phyloP scores from a whole-genome alignment of 345 rosid species.

The Erucastrum elatum region DNA sequence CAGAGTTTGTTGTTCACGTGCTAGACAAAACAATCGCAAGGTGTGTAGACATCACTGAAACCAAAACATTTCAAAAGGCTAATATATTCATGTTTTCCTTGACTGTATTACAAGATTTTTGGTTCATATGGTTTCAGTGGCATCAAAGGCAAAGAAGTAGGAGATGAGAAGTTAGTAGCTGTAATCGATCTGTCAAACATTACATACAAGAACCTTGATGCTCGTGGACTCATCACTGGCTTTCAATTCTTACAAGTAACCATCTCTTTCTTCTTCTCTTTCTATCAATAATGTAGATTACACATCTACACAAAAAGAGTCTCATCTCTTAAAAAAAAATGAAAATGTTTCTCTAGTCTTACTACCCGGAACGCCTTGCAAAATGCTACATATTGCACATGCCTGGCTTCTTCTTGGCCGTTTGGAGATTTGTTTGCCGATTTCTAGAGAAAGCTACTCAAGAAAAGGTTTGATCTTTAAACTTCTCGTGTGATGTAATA shows the following conservation, averaged over 20 bases:
- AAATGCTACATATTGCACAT: conserved; percentile 67
- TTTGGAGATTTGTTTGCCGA: conserved; percentile 76
- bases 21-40: conserved; percentile 87
- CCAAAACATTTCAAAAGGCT: background rate
- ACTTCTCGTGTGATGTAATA: background rate
- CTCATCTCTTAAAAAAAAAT: background rate
- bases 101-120: background rate
- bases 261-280: background rate
- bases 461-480: conserved; percentile 56
- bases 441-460: conserved; percentile 84
- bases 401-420: conserved; percentile 74
- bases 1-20: conserved; percentile 74
- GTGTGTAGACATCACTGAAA: conserved; percentile 37
- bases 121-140: conserved; percentile 49
- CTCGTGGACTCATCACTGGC: conserved; percentile 76
- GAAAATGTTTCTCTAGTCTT: conserved; percentile 51
- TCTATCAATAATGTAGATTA: background rate
- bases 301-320: background rate
- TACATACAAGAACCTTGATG: conserved; percentile 69
- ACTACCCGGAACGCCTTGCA: conserved; percentile 88
- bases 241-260: conserved; percentile 89
- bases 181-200: conserved; percentile 68
- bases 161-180: conserved; percentile 64
- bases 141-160: conserved; percentile 65
- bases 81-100: background rate